These are phyloP conservation scores for Trametes sp. DNA, from an alignment of 1,284 basidiomycete species.

Conservation along the genomic window DNA sequence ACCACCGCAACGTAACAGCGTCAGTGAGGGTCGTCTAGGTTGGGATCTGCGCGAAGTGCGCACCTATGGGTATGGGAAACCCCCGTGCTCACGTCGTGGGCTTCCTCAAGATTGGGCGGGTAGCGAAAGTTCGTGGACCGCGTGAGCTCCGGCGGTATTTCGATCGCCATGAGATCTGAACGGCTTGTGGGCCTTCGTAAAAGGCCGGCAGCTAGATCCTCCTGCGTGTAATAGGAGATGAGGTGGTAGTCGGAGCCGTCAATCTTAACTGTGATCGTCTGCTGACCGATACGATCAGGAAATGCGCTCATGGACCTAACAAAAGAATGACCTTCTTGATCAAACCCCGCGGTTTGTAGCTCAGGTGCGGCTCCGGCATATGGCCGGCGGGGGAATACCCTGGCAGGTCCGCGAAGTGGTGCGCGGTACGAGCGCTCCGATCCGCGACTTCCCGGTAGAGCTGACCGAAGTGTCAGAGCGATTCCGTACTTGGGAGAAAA, in stretches of 20 bases:
- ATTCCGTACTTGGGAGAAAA: constrained; percentile 9
- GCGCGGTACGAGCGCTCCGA: constrained; percentile 55
- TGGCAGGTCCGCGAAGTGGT: constrained; percentile 33
- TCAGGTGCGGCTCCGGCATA: constrained; percentile 57
- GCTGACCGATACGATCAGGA: constrained; percentile 29
- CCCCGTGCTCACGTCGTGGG: constrained; percentile 61
- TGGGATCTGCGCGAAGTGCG: constrained; percentile 38
- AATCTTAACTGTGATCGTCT: constrained; percentile 84
- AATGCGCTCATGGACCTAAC: not conserved
- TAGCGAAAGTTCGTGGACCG: constrained; percentile 76
- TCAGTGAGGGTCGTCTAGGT: constrained; percentile 30
- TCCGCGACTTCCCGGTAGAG: constrained; percentile 80
- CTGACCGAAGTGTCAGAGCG: constrained; percentile 44
- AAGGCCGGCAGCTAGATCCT: constrained; percentile 72
- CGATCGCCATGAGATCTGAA: constrained; percentile 68
- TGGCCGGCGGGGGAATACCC: constrained; percentile 32
- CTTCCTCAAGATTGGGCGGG: constrained; percentile 72
- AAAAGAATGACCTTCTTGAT: constrained; percentile 69
- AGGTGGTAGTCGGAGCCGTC: constrained; percentile 81
- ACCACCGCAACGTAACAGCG: constrained; percentile 26
- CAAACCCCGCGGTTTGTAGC: constrained; percentile 73
- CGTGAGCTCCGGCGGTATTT: constrained; percentile 73
- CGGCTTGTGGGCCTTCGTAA: constrained; percentile 68
- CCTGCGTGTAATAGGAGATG: constrained; percentile 82
- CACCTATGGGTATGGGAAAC: constrained; percentile 62